Evolutionary conservation across 1,284 basidiomycete genomes (phyloP), one percentile per base, ranked within the genome.

Genomic region (Ustilago sp.): DNA sequence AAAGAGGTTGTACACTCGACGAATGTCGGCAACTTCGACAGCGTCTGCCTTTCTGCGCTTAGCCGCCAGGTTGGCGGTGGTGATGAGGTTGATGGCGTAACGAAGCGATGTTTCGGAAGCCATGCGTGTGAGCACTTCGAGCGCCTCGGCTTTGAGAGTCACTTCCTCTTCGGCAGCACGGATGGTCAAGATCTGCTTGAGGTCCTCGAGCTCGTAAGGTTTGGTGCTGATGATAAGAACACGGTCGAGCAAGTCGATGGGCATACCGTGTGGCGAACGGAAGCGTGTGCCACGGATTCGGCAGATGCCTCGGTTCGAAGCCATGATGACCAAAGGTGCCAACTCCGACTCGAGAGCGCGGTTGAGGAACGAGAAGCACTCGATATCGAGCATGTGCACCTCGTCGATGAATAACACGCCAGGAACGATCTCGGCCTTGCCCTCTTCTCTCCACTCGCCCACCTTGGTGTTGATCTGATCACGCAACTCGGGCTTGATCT

Each of bases 311-410:
- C 96, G 90, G 87, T 99, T 99, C 47, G 93, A 95, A 1, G 96
- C 96, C 95, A 99, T 98, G 85, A 99, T 94, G 48, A 99, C 96
- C 58, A 99, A 89, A 0, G 96, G 96, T 1, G 95, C 92, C 4
- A 98, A 89, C 77, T 97, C 95, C 74, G 92, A 92, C 86, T 99
- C 96, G 54, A 99, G 89, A 6, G 96, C 96, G 50, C 96, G 91
- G 87, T 99, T 99, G 73, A 99, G 89, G 90, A 96, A 99, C 8
- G 95, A 97, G 89, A 98, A 98, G 86, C 96, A 99, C 87, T 99
- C 96, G 76, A 99, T 97, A 87, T 99, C 96, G 75, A 99, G 91
- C 96, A 99, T 99, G 89, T 99, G 97, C 17, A 98, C 95, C 50
- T 86, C 84, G 61, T 86, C 84, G 59, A 86, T 75, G 52, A 90